Conservation (phyloP, 2,329 filamentous ascomycete genomes). For the Sclerotiophoma versabilis region DNA sequence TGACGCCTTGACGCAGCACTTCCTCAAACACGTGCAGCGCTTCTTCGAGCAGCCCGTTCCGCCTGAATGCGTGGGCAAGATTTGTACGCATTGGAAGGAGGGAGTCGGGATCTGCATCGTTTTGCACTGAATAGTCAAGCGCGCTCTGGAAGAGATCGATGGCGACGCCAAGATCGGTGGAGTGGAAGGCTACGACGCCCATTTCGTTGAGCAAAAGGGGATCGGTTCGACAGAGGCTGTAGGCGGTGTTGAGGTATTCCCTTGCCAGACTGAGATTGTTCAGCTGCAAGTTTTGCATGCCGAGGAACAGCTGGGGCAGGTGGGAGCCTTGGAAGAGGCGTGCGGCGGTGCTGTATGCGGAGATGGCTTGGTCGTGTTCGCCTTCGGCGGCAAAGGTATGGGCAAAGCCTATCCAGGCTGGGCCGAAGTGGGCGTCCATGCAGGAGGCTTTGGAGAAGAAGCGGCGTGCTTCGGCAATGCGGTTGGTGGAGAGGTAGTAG, state of each 20-base stretch:
- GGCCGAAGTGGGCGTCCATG: conserved; percentile 96
- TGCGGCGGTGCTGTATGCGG: conserved; percentile 94
- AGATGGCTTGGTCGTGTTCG: conserved; percentile 97
- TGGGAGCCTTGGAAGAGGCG: conserved; percentile 96
- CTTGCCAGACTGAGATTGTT: conserved; percentile 94
- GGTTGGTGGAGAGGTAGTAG: conserved; percentile 89
- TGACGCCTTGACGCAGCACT: conserved; percentile 81
- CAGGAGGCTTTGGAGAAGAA: conserved; percentile 98
- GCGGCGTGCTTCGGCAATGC: conserved; percentile 89
- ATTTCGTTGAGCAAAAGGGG: conserved; percentile 94
- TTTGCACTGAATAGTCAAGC: conserved; percentile 77
- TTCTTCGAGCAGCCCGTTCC: conserved; percentile 71
- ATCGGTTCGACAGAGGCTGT: conserved; percentile 81
- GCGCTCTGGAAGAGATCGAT: conserved; percentile 79
- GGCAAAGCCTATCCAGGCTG: conserved; percentile 98
- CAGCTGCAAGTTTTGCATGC: conserved; percentile 97
- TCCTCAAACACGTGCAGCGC: conserved; percentile 85
- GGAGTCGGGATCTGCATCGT: conserved; percentile 80
- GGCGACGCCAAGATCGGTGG: conserved; percentile 78
- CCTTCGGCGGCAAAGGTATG: conserved; percentile 98
- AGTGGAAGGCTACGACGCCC: conserved; percentile 94
- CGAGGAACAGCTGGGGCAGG: conserved; percentile 91
- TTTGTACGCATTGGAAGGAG: conserved; percentile 88
- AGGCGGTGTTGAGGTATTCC: conserved; percentile 92
- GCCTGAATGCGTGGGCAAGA: conserved; percentile 84